Conservation (phyloP, 2,329 filamentous ascomycete genomes). For the Pestalotiopsis sp. region DNA sequence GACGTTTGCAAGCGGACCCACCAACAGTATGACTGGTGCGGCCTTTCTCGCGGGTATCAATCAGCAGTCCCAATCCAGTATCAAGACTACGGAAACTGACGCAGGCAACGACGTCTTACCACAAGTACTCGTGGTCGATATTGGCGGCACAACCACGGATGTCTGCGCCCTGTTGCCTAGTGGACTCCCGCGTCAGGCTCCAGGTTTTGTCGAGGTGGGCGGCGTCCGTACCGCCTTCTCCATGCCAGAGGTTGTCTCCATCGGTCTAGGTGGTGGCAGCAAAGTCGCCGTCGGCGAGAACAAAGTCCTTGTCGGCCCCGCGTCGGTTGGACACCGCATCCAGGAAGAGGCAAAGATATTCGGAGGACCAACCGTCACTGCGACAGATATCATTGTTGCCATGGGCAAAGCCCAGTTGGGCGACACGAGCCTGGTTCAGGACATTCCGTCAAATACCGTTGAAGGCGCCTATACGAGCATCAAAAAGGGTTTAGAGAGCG, state of each 20-base stretch:
- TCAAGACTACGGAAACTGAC: background rate
- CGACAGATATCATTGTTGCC: conserved; percentile 1
- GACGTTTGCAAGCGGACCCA: conserved; percentile 3
- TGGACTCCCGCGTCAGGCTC: conserved; percentile 11
- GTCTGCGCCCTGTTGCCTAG: conserved; percentile 3
- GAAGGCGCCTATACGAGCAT: background rate
- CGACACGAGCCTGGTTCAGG: background rate
- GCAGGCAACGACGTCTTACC: background rate
- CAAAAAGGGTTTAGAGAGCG: background rate
- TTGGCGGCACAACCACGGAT: conserved; percentile 4
- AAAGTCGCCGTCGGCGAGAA: background rate
- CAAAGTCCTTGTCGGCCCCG: conserved; percentile 3
- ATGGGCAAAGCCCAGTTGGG: conserved; percentile 1
- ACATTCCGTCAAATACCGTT: background rate
- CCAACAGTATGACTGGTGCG: conserved; percentile 11
- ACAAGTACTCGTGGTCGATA: background rate
- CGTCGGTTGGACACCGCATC: background rate
- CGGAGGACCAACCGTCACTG: conserved; percentile 1
- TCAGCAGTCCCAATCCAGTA: background rate
- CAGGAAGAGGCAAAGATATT: background rate
- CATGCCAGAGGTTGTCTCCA: conserved; percentile 12
- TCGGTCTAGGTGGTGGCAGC: conserved; percentile 5
- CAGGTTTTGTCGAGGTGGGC: conserved; percentile 10
- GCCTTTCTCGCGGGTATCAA: conserved; percentile 7
- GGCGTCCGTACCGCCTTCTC: conserved; percentile 12